These are phyloP conservation scores for Dinochytrium kinnereticum DNA, from an alignment of 371 early-diverging fungal genomes.

Conservation along the genomic window DNA sequence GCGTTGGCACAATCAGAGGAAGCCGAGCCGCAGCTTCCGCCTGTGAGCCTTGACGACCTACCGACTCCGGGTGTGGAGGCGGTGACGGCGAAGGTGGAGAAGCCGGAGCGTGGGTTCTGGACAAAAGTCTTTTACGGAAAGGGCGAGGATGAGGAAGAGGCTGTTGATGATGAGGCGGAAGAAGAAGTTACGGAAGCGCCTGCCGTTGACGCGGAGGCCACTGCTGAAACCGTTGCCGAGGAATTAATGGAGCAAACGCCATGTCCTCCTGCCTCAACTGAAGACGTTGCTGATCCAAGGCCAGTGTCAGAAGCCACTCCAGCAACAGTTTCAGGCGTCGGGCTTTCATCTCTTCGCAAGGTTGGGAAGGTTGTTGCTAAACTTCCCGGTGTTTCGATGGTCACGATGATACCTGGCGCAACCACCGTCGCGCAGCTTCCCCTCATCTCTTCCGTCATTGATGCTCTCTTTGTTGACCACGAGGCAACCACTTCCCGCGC, in stretches of 20 bases:
- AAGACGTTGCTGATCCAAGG: too few relatives aligned
- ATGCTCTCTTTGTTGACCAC: slow-evolving; percentile 5
- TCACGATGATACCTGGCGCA: slow-evolving; percentile 2
- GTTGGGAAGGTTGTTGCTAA: background rate
- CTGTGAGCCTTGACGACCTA: background rate
- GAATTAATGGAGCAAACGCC: background rate
- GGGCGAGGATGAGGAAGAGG: slow-evolving; percentile 10
- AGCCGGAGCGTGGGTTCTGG: slow-evolving; percentile 16
- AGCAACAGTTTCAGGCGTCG: background rate
- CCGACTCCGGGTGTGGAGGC: background rate
- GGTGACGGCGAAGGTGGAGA: background rate
- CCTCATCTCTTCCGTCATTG: slow-evolving; percentile 2
- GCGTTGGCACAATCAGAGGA: background rate
- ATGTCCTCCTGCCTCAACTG: background rate
- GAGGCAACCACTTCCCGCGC: background rate
- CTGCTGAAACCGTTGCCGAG: background rate
- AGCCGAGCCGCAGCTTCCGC: background rate
- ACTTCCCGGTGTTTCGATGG: slow-evolving; percentile 10
- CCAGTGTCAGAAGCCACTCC: too few relatives aligned
- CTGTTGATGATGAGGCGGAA: background rate
- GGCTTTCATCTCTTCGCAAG: background rate
- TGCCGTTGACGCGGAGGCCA: too few relatives aligned
- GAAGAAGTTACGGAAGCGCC: too few relatives aligned
- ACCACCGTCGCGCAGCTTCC: slow-evolving; percentile 7
- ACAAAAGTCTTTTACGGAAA: slow-evolving; percentile 10